Evolutionary conservation across 768 basidiomycete species (phyloP).

Genomic region (Peribolospora kevripleyi): DNA sequence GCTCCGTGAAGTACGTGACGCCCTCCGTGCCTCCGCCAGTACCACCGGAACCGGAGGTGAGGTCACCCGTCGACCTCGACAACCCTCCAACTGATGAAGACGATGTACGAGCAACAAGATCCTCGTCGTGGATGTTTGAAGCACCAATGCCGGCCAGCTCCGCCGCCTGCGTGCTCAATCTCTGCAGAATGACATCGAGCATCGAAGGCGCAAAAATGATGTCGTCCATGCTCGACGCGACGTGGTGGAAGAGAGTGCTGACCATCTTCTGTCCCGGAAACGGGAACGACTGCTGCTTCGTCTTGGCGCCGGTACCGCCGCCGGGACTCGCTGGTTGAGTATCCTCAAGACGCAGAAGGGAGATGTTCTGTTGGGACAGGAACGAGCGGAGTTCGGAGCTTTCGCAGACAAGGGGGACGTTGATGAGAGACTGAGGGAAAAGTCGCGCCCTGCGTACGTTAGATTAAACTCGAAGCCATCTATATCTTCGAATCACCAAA

Average conservation of each 20-base stretch:
- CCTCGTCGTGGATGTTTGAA: constrained; percentile 54
- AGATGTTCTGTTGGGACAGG: constrained; percentile 35
- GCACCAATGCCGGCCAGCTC: constrained; percentile 67
- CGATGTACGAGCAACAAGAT: constrained; percentile 29
- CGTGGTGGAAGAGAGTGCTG: constrained; percentile 65
- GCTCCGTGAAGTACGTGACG: constrained; percentile 65
- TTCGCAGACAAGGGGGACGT: constrained; percentile 50
- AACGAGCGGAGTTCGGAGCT: constrained; percentile 61
- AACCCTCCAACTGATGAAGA: neutral
- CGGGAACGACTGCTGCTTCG: constrained; percentile 22
- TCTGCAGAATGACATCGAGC: constrained; percentile 81
- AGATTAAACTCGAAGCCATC: neutral
- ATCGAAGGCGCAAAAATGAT: constrained; percentile 49
- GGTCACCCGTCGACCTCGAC: constrained; percentile 1
- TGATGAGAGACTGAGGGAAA: constrained; percentile 32
- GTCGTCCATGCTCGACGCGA: constrained; percentile 87
- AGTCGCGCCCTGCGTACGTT: neutral
- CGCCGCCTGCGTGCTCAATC: constrained; percentile 67
- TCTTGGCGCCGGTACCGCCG: no score
- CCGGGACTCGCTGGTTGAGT: no score
- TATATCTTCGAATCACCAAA: neutral
- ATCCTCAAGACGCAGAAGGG: neutral
- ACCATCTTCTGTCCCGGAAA: constrained; percentile 56
- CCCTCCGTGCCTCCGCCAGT: constrained; percentile 43
- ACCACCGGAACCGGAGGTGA: neutral